Evolutionary conservation across 345 rosid genomes (phyloP), one percentile per base, ranked within the genome.

Genomic region (Dipteronia dyeriana): DNA sequence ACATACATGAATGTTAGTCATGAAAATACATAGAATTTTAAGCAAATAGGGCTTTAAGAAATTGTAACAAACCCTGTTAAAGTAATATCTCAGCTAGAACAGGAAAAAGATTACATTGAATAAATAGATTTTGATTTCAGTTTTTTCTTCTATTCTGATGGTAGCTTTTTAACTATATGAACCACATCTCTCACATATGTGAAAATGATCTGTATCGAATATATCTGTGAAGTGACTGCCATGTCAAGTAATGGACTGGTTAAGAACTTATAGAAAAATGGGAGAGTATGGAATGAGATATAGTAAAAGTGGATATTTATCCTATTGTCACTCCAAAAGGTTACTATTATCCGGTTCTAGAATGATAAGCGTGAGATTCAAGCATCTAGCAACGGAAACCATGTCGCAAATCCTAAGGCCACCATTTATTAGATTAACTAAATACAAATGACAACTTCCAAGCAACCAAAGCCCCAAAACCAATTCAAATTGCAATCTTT

Each of bases 111-210:
- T 17, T 20, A 41, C 67, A 43, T 23, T 64, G 75, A 73, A 41
- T 22, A 23, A 14, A 73, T 38, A 8, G 54, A 73, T 39, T 73
- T 68, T 17, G 31, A 39, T 34, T 73, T 22, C 41, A 31, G 20
- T 66, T 66, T 66, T 79, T 79, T 57, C 83, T 79, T 60, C 82
- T 79, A 79, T 85, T 81, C 85, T 83, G 79, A 34, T 14, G 84
- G 84, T 13, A 73, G 78, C 74, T 79, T 73, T 53, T 73, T 76
- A 51, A 79, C 19, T 66, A 79, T 78, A 54, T 68, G 76, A 57
- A 83, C 74, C 70, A 80, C 86, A 26, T 77, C 71, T 53, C 78
- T 70, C 66, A 83, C 39, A 17, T 39, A 70, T 22, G 71, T 70
- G 23, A 25, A 83, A 83, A 71, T 77, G 75, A 39, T 66, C 61